Base-by-base conservation (phyloP, 176 grass and related monocot species). In the Lolium rigidum region DNA sequence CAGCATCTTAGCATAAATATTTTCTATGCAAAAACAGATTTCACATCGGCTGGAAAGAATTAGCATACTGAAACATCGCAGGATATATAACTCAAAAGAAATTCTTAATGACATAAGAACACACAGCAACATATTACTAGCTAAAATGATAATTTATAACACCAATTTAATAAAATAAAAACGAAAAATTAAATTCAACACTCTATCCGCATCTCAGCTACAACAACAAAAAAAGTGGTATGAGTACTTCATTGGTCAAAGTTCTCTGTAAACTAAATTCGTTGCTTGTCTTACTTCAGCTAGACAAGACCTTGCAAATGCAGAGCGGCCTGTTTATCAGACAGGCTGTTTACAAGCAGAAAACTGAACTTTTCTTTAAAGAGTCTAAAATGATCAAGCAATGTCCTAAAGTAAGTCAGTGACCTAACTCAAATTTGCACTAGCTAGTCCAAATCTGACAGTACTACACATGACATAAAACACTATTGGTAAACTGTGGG, bases 271-370 rank as follows among this genome's bases (percentile, higher is more conserved):
- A 82, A 62, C 43, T 64, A 55, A 54, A 82, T 6, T 47, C 31
- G 18, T 28, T 7, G 22, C 1, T 20, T 50, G 18, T 20, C 24
- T 38, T 22, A 66, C 9, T 25, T 44, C 21, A 63, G 10, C 2
- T 49, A 41, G 7, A 79, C 51, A 17, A 80, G 10, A 38, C 16
- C 65, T 38, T 37, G 46, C 10, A 54, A 28, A 83, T 25, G 43
- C 46, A 82, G 55, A 78, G 18, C 16, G 65, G 64, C 39, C 18
- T 71, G 18, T 56, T 86, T 31, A 56, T 16, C 21, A 86, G 46
- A 82, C n/a, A 71, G 49, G 50, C n/a, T 50, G 81, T 10, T 76
- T 17, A 72, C 18, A 21, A 57, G 61, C 14, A 90, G 64, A 10
- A 83, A 22, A 72, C 0, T 12, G 6, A 65, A 43, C 6, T 46